Conservation (phyloP, 129 eudicot species). For the Tanacetum coccineum region DNA sequence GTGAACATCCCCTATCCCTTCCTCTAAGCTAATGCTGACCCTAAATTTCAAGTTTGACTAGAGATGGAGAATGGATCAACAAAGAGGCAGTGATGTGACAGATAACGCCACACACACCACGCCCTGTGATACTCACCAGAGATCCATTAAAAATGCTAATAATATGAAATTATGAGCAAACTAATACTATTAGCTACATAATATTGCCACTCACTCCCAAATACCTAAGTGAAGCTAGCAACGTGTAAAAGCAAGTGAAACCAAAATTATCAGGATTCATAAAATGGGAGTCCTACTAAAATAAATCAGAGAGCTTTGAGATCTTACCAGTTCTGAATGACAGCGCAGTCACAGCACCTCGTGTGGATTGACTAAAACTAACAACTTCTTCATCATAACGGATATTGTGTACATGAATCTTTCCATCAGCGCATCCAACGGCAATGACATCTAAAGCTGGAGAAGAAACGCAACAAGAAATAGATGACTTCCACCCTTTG, state of each 20-base stretch:
- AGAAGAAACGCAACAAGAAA: conserved; percentile 79
- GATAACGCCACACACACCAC: not conserved
- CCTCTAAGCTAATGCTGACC: too few relatives aligned
- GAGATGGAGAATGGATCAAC: too few relatives aligned
- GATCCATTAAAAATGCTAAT: not conserved
- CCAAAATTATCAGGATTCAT: not conserved
- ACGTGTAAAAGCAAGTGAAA: not conserved
- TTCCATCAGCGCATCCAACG: conserved; percentile 96
- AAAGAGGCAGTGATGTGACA: too few relatives aligned
- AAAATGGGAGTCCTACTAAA: not conserved
- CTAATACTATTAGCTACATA: not conserved
- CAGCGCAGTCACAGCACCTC: conserved; percentile 92
- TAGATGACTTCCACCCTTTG: conserved; percentile 79
- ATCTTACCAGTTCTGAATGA: conserved; percentile 84
- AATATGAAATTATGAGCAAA: not conserved
- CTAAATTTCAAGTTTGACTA: too few relatives aligned
- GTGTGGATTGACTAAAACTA: conserved; percentile 68
- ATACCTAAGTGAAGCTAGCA: too few relatives aligned
- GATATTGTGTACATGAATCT: conserved; percentile 81
- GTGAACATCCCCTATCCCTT: too few relatives aligned
- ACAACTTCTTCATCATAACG: conserved; percentile 79
- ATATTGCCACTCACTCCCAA: not conserved
- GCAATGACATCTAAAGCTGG: conserved; percentile 97
- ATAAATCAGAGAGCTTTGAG: conserved; percentile 7
- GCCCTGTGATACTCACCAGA: not conserved